These are phyloP conservation scores for Metschnikowia lochheadii DNA, from an alignment of 805 yeast genomes.

Conservation along the genomic window DNA sequence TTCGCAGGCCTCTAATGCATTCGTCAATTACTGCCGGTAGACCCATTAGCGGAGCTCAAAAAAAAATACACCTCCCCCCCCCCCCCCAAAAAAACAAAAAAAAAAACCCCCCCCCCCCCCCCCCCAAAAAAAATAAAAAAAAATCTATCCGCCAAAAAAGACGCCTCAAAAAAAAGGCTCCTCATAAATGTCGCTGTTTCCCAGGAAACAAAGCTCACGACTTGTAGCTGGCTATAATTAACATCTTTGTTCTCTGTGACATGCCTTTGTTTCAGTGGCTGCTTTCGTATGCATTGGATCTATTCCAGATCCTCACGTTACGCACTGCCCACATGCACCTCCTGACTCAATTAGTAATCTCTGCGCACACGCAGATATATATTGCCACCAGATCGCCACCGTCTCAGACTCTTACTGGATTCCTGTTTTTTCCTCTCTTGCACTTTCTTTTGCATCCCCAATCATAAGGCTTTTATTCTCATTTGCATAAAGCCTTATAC, in stretches of 20 bases:
- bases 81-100: no score
- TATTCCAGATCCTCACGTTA: conserved; percentile 3
- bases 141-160: no score
- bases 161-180: no score
- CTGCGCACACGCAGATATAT: conserved; percentile 6
- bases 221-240: background rate
- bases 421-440: background rate
- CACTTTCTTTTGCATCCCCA: background rate
- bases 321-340: conserved; percentile 7
- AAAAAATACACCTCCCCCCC: no score
- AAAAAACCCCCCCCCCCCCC: no score
- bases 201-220: no score
- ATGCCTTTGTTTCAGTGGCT: background rate
- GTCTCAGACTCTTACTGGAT: background rate
- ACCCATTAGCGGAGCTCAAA: background rate
- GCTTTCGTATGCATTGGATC: background rate
- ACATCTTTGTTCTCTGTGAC: background rate
- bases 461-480: background rate
- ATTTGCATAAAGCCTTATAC: background rate
- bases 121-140: no score
- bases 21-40: background rate
- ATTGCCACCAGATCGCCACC: conserved; percentile 11
- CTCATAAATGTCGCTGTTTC: no score
- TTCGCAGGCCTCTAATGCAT: background rate
- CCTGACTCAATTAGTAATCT: conserved; percentile 11